These are phyloP conservation scores for Fusarium scirpi DNA, from an alignment of 2,329 filamentous ascomycete genomes.

Conservation along the genomic window DNA sequence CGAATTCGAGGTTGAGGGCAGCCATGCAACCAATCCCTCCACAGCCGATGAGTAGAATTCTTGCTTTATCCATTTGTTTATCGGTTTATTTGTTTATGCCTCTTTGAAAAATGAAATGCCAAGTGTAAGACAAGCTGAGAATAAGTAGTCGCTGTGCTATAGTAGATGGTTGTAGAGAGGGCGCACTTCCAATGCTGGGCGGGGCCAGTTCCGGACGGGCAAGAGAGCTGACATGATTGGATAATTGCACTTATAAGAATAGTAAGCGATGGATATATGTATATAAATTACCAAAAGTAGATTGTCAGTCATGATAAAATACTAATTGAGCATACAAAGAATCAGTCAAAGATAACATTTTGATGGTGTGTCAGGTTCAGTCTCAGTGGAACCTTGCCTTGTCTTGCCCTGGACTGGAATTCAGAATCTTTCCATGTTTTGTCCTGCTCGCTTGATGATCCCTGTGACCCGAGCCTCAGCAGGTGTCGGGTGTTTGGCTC, in stretches of 20 bases:
- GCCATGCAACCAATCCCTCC: constrained; percentile 45
- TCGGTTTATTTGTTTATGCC: background rate
- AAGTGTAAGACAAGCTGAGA: background rate
- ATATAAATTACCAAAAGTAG: background rate
- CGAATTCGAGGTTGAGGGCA: constrained; percentile 41
- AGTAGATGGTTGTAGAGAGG: constrained; percentile 24
- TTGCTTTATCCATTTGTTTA: constrained; percentile 29
- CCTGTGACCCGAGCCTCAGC: constrained; percentile 5
- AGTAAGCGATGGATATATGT: background rate
- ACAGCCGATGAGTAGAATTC: constrained; percentile 38
- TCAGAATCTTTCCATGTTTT: background rate
- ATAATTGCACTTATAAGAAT: background rate
- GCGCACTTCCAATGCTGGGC: constrained; percentile 18
- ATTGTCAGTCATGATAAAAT: background rate
- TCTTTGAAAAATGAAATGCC: background rate
- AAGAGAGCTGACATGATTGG: constrained; percentile 24
- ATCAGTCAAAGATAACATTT: background rate
- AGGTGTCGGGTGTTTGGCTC: background rate
- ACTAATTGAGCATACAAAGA: background rate
- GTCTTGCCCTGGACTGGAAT: background rate
- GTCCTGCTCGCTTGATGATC: constrained; percentile 15
- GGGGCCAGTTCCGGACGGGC: constrained; percentile 18
- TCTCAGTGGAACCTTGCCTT: constrained; percentile 6
- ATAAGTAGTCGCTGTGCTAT: background rate
- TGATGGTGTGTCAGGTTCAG: constrained; percentile 5